Base-by-base conservation (phyloP, 2,329 filamentous ascomycete genomes). In the Dactylellina leptospora region DNA sequence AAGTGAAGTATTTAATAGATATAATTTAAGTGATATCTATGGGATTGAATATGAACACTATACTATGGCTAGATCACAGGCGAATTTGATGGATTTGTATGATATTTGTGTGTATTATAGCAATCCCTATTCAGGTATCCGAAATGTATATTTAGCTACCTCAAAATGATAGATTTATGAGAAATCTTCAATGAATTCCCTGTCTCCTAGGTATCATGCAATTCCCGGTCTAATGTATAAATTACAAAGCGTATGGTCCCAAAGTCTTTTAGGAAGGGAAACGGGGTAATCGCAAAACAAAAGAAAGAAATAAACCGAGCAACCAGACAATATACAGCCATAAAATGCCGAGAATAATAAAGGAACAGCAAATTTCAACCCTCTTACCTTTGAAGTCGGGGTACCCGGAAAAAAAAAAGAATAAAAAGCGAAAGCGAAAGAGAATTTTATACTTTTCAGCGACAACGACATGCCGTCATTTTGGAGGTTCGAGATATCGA, bases 1-100 rank as follows among this genome's bases (percentile, higher is more conserved):
- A 90, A 89, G 79, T 89, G 80, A 45, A 20, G 63, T 22, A 8
- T n/a, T n/a, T n/a, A n/a, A n/a, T n/a, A n/a, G n/a, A n/a, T n/a
- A n/a, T n/a, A n/a, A n/a, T n/a, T n/a, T n/a, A n/a, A n/a, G n/a
- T n/a, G n/a, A n/a, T n/a, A n/a, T n/a, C n/a, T n/a, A n/a, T n/a
- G n/a, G n/a, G n/a, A n/a, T n/a, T n/a, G n/a, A n/a, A n/a, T n/a
- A n/a, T 6, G 10, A 4, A 28, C 3, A 27, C 27, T 36, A 11
- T 47, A 8, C 8, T 25, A n/a, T 5, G 16, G n/a, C 22, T 38
- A 9, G 30, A 23, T 13, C 4, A 20, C 8, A 23, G 16, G 20
- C 8, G n/a, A 20, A 48, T 23, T 18, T 53, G n/a, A 8, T 53
- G 13, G 13, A 40, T 54, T 22, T 54, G 50, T 54, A 51, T 30